Base-by-base conservation (phyloP, 2,329 filamentous ascomycete species). In the Penicillium crustosum region DNA sequence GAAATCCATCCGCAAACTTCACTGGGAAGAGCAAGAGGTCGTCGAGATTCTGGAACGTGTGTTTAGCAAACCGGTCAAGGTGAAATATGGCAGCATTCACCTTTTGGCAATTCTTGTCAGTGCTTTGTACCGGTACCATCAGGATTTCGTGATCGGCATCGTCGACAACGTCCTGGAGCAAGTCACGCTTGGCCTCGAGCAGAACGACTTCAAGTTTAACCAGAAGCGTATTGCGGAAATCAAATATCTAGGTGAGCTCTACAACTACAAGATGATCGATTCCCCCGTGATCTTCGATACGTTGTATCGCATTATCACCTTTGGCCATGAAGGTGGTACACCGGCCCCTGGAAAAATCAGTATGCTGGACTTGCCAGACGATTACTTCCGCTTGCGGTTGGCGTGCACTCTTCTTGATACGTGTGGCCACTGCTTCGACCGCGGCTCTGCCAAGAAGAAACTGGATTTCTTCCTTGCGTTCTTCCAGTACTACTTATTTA, bases 181-280 rank as follows among this genome's bases (percentile, higher is more conserved):
- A 6, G 89, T 99, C 63, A 89, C 85, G 0, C 84, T 95, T 63
- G 94, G 94, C 1, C 81, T 99, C 2, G 94, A 99, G 75, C 86
- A 93, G 66, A 97, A 97, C 68, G 94, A 99, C 72, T 99, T 97
- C 82, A 93, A 95, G 69, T 95, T 92, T 78, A 97, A 96, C 71
- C 94, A 99, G 76, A 89, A 93, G 59, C 89, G 94, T 23, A 88
- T 99, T 61, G 91, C 95, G 3, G 93, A 97, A 74, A 91, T 96
- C 69, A 97, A 97, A 73, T 99, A 97, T 72, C 82, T 99, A 6
- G 93, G 91, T 23, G 94, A 99, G 75, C 84, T 99, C 10, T 99
- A 99, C 79, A 96, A 97, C 69, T 99, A 97, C 73, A 90, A 94
- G 57, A 91, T 99, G 85, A 84, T 99, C 38, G 94, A 99, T 74